Evolutionary conservation across 2,329 filamentous ascomycete genomes (phyloP).

Genomic region (Pseudogymnoascus sp.): DNA sequence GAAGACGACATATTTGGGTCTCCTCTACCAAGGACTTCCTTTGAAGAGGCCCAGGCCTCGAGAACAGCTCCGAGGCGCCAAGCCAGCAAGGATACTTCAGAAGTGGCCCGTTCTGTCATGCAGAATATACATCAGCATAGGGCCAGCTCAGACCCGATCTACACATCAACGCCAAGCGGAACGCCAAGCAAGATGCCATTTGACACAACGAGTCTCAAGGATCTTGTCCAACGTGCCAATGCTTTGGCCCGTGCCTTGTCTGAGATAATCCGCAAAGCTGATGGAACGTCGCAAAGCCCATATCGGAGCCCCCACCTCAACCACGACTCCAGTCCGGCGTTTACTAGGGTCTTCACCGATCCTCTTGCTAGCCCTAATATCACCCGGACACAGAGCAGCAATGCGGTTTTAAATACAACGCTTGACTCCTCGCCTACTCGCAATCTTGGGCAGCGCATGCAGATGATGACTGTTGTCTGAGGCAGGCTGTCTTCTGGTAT

Average conservation of each 20-base stretch:
- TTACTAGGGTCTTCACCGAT: constrained; percentile 59
- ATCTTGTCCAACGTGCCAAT: constrained; percentile 55
- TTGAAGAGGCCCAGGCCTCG: not conserved
- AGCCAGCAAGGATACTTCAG: constrained; percentile 32
- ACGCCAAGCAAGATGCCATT: constrained; percentile 51
- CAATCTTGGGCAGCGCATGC: constrained; percentile 46
- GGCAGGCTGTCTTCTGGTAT: not conserved
- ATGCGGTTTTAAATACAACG: constrained; percentile 44
- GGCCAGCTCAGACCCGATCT: constrained; percentile 35
- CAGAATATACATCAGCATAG: constrained; percentile 54
- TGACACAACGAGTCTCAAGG: constrained; percentile 60
- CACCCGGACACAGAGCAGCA: constrained; percentile 47
- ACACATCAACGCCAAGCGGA: constrained; percentile 24
- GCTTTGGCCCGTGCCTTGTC: constrained; percentile 52
- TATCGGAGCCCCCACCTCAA: constrained; percentile 38
- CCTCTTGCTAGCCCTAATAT: constrained; percentile 47
- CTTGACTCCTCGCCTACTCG: constrained; percentile 46
- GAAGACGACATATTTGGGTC: constrained; percentile 59
- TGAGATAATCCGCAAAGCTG: constrained; percentile 51
- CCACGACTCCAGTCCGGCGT: constrained; percentile 56
- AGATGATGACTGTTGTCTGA: constrained; percentile 57
- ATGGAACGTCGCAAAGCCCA: constrained; percentile 50
- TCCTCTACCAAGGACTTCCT: constrained; percentile 11
- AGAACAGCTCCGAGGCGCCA: constrained; percentile 15
- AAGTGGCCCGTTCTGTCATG: constrained; percentile 52